Evolutionary conservation across 2,329 filamentous ascomycete genomes (phyloP), one percentile per base, ranked within the genome.

Genomic region (Exophiala spinifera): DNA sequence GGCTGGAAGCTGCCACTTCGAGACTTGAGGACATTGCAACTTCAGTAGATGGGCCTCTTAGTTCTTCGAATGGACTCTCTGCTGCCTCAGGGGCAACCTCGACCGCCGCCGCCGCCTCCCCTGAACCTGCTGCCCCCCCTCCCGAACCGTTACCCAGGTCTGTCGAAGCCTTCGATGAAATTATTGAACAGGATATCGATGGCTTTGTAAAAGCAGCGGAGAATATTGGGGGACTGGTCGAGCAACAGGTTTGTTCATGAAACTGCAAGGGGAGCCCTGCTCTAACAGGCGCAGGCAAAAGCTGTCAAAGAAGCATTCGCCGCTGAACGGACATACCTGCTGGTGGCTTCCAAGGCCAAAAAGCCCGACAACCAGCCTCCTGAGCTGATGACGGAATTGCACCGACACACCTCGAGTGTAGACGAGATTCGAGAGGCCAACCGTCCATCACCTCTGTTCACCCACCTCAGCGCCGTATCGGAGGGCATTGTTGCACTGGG

Each of bases 1-100:
- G 94, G 76, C 88, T 99, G 65, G 94, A 99, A 80, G 94, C 94
- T 71, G 94, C 94, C 36, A 99, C 94, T 49, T 94, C 91, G 61
- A 86, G 94, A 55, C 84, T 99, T 53, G 94, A 99, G 77, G 94
- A 99, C 72, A 96, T 99, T 67, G 92, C 94, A 43, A 85, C 88
- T 62, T 87, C 89, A 14, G 83, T 76, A 43, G 73, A 75, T 57
- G 71, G 70, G 81, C 51, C 79, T 75, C 66, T 77, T 21, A 47
- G 49, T 33, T 25, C 34, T n/a, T 45, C 52, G 10, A 62, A 60
- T 76, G 59, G 74, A 75, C 37, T 72, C 69, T 64, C 63, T 21
- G 63, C 64, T 42, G 63, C 73, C n/a, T 60, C 67, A 48, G 51
- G 64, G 49, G 61, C 70, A 14, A 63, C 72, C 4, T 60, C 69